Evolutionary conservation across 2,329 filamentous ascomycete genomes (phyloP), one percentile per base, ranked within the genome.

Genomic region (Zymoseptoria crescenta): DNA sequence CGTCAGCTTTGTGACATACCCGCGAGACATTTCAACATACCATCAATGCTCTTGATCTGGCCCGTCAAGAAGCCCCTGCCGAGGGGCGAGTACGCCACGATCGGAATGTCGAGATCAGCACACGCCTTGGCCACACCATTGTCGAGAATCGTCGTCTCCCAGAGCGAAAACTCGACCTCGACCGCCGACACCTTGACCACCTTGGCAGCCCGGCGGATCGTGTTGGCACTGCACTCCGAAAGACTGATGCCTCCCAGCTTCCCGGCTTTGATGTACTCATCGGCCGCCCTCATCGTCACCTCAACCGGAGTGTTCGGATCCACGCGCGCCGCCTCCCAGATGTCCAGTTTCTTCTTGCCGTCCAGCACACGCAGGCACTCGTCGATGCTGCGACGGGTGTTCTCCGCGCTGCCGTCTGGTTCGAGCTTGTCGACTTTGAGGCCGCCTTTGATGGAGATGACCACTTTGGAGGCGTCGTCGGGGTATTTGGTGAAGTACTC

Each of bases 51-150:
- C 67, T 77, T 80, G 66, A 83, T 73, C 62, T 79, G 70, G 0
- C 82, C 81, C 0, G 81, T 81, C 57, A 86, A 66, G 74, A 83
- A 81, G 1, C 84, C 84, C 27, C 82, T 76, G 4, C 87, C 85
- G 0, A 91, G 77, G 0, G 89, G 88, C 51, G 86, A 87, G 74
- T 91, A 92, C 0, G 86, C 87, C 41, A 90, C 74, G 53, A 92
- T 75, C 0, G 87, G 85, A 60, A 93, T 90, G 52, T 79, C 75
- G 52, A 87, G 73, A 69, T 92, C 80, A 1, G 76, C 79, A 62
- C 83, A 86, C 1, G 80, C 76, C 56, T 76, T 68, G 2, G 81
- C 80, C 1, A 87, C 77, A 19, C 79, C 83, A 61, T 87, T 86
- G 19, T 79, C 70, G 4, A 85, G 70, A 52, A 84, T 80, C 27